Evolutionary conservation across 1,284 basidiomycete species (phyloP).

Genomic region (Ustilago xerochloae): DNA sequence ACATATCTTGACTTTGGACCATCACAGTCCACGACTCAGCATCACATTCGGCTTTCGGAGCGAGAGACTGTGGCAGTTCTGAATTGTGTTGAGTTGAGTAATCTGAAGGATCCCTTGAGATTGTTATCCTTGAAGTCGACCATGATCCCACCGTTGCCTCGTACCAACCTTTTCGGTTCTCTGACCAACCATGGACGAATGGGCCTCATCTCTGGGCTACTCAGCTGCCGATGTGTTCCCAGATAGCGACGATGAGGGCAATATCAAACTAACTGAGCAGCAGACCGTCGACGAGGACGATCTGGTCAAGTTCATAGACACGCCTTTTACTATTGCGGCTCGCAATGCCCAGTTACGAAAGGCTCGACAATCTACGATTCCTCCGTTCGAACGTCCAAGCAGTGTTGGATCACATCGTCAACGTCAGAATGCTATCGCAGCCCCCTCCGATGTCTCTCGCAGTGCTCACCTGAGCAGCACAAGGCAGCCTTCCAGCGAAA

Average conservation of each 20-base stretch:
- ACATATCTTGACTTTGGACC: not conserved
- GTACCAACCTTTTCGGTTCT: not conserved
- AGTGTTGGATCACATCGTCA: not conserved
- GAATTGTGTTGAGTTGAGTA: too few relatives aligned
- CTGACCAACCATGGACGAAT: constrained; percentile 29
- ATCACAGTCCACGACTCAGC: not conserved
- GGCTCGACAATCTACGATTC: constrained; percentile 11
- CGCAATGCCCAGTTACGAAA: constrained; percentile 34
- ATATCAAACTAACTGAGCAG: not conserved
- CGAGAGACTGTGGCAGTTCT: too few relatives aligned
- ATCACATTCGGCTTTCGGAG: not conserved
- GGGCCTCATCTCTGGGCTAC: constrained; percentile 28
- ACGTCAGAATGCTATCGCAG: too few relatives aligned
- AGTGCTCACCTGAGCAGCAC: too few relatives aligned
- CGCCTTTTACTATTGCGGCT: constrained; percentile 48
- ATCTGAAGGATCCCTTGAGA: too few relatives aligned
- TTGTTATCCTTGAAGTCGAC: not conserved
- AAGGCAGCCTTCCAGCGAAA: too few relatives aligned
- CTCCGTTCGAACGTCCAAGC: not conserved
- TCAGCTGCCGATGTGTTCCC: constrained; percentile 17
- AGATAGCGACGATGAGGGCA: constrained; percentile 10
- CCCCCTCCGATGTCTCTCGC: too few relatives aligned
- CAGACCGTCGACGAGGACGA: constrained; percentile 20
- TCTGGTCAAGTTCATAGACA: constrained; percentile 32
- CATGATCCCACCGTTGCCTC: not conserved